Evolutionary conservation across 768 basidiomycete genomes (phyloP).

Genomic region (Rhodotorula kratochvilovae): DNA sequence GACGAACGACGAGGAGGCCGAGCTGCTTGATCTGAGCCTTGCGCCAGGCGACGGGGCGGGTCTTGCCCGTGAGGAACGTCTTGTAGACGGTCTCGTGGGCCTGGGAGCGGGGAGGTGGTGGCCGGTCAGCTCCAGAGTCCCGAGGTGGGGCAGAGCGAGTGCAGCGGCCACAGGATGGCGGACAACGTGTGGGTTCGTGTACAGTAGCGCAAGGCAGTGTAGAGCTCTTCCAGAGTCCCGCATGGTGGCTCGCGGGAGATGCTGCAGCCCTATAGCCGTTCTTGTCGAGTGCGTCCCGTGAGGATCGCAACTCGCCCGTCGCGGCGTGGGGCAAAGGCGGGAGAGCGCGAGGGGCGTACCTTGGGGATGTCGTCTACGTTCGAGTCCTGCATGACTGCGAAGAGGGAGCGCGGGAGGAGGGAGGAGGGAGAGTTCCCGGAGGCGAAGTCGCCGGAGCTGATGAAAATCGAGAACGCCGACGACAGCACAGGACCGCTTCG

Average conservation of each 20-base stretch:
- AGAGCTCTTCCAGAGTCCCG: too few relatives aligned
- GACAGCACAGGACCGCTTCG: too few relatives aligned
- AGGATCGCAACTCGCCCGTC: too few relatives aligned
- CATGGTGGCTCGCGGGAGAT: too few relatives aligned
- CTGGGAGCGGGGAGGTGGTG: constrained; percentile 39
- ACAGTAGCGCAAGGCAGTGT: too few relatives aligned
- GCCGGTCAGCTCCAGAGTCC: not conserved
- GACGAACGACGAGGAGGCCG: constrained; percentile 45
- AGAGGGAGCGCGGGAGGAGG: not conserved
- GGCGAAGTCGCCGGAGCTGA: too few relatives aligned
- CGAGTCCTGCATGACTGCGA: not conserved
- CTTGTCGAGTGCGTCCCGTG: too few relatives aligned
- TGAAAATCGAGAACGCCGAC: too few relatives aligned
- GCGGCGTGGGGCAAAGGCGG: not conserved
- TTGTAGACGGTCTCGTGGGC: constrained; percentile 52
- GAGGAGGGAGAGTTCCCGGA: not conserved
- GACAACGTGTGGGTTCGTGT: too few relatives aligned
- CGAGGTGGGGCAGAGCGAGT: not conserved
- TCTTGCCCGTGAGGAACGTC: constrained; percentile 65
- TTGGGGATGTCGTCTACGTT: not conserved
- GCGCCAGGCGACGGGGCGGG: constrained; percentile 62
- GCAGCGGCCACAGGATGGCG: too few relatives aligned
- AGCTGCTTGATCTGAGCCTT: constrained; percentile 73
- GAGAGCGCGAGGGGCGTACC: not conserved
- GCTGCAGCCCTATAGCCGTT: too few relatives aligned